phyloP scores from a whole-genome alignment of 192 early-diverging fungal species.

The Coemansia sp. region DNA sequence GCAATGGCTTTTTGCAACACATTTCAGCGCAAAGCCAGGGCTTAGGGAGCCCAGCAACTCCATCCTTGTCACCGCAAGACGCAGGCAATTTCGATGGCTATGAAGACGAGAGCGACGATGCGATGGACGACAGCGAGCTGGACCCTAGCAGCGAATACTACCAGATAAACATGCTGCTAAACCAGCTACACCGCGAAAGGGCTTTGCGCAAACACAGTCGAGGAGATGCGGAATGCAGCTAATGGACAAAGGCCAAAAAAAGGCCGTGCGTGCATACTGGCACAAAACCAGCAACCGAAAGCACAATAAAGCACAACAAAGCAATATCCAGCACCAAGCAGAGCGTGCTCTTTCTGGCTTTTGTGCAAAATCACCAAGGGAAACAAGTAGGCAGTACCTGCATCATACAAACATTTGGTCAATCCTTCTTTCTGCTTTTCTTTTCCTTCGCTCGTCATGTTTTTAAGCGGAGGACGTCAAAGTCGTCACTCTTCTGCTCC shows the following conservation, averaged over 20 bases:
- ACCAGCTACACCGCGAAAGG: constrained; percentile 46
- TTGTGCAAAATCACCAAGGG: too few species aligned
- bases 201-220: constrained; percentile 14
- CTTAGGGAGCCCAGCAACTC: background rate
- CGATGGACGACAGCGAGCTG: constrained; percentile 7
- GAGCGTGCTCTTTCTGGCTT: too few species aligned
- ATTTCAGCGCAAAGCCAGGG: too few species aligned
- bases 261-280: background rate
- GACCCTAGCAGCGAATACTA: constrained; percentile 46
- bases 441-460: background rate
- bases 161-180: constrained; percentile 43
- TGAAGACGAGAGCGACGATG: constrained; percentile 11
- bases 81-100: constrained; percentile 6
- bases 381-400: background rate
- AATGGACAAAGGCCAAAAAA: background rate
- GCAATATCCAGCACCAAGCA: background rate
- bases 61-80: constrained; percentile 1
- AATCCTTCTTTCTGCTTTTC: background rate
- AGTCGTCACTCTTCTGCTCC: background rate
- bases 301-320: background rate
- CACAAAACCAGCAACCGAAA: background rate
- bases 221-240: background rate
- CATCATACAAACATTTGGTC: background rate
- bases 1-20: too few species aligned
- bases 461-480: background rate